These are phyloP conservation scores for Termitomyces sp. DNA, from an alignment of 768 basidiomycete genomes.

Conservation along the genomic window DNA sequence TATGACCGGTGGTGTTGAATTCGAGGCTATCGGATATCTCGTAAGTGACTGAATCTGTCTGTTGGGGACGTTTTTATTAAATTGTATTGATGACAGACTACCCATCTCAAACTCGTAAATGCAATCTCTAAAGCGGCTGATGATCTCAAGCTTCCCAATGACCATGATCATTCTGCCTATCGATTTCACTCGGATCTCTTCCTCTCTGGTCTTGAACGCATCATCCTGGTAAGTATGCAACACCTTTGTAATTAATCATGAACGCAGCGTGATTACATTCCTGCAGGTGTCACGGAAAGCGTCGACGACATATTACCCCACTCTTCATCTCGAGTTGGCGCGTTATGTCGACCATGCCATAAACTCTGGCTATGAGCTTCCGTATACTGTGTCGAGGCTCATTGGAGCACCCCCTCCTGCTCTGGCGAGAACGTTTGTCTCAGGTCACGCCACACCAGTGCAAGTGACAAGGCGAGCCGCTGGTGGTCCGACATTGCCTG, in stretches of 20 bases:
- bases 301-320: constrained; percentile 90
- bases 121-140: constrained; percentile 62
- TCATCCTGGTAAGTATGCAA: constrained; percentile 59
- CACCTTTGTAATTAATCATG: neutral
- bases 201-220: constrained; percentile 86
- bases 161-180: constrained; percentile 71
- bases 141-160: constrained; percentile 58
- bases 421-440: constrained; percentile 40
- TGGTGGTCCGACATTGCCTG: constrained; percentile 30
- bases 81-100: constrained; percentile 48
- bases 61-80: neutral
- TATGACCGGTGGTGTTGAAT: constrained; percentile 98
- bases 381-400: constrained; percentile 74
- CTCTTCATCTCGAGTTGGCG: constrained; percentile 88
- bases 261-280: neutral
- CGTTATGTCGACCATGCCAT: constrained; percentile 72
- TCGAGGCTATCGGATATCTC: constrained; percentile 93
- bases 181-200: constrained; percentile 85
- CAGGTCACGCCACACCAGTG: constrained; percentile 22
- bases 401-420: constrained; percentile 72
- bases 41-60: constrained; percentile 38
- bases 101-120: constrained; percentile 85
- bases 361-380: constrained; percentile 68
- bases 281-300: constrained; percentile 89
- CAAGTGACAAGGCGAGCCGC: constrained; percentile 18